Percentiles rank a stretch among this genome's conserved stretches.
phyloP scores from a whole-genome alignment of 2,329 filamentous ascomycete species.

The Aspergillus sp. region DNA sequence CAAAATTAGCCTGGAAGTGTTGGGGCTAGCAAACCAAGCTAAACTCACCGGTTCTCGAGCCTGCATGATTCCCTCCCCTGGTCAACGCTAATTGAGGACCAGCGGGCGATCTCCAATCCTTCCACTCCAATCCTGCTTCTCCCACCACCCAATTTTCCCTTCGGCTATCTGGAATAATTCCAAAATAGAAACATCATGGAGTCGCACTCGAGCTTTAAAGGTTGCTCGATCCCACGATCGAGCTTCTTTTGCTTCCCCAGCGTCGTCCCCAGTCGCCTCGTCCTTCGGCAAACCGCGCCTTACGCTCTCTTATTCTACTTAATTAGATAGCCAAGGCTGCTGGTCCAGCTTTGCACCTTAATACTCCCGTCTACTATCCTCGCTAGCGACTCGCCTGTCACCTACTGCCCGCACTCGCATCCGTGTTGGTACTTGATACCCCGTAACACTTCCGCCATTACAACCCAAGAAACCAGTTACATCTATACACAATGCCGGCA shows the following conservation, averaged over 20 bases:
- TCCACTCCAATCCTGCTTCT: conserved; percentile 13
- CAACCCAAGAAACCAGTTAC: background rate
- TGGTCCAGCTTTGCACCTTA: conserved; percentile 40
- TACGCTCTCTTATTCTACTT: conserved; percentile 26
- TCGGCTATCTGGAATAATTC: conserved; percentile 18
- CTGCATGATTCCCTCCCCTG: conserved; percentile 15
- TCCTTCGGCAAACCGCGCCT: conserved; percentile 24
- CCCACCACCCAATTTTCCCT: conserved; percentile 18
- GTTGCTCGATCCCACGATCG: conserved; percentile 20
- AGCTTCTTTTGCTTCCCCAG: conserved; percentile 14
- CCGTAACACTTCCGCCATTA: background rate
- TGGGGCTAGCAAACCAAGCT: conserved; percentile 10
- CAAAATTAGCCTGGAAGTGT: conserved; percentile 23
- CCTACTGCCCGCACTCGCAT: background rate
- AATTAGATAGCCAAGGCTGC: conserved; percentile 41
- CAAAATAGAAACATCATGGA: conserved; percentile 26
- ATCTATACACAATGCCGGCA: conserved; percentile 17
- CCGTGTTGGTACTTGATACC: background rate
- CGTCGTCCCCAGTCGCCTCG: conserved; percentile 20
- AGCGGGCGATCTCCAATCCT: conserved; percentile 17
- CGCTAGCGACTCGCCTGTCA: conserved; percentile 16
- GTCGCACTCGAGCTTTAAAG: conserved; percentile 21
- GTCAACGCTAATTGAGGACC: conserved; percentile 11
- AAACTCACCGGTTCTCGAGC: conserved; percentile 17
- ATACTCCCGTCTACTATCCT: conserved; percentile 17